phyloP scores from a whole-genome alignment of 805 yeast genomes.

The Zygoascus biomembranicola region DNA sequence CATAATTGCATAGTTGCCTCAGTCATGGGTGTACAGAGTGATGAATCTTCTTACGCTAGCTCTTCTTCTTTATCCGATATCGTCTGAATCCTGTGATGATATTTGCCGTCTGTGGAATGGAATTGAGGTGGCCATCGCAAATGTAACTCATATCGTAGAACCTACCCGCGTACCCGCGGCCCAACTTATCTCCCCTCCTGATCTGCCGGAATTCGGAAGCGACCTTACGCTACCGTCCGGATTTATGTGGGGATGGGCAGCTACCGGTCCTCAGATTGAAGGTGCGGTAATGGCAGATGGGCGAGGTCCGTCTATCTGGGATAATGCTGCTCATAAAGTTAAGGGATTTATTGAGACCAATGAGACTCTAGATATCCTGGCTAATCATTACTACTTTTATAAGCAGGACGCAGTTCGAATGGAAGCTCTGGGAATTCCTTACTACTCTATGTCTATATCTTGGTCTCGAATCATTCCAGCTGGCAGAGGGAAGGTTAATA shows the following conservation, averaged over 20 bases:
- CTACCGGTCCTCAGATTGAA: constrained; percentile 32
- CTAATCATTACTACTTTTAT: constrained; percentile 29
- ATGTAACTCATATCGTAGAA: constrained; percentile 3
- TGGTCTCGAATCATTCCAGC: constrained; percentile 32
- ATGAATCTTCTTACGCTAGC: too few relatives aligned
- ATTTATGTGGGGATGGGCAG: constrained; percentile 27
- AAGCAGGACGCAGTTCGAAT: constrained; percentile 29
- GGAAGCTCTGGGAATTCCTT: constrained; percentile 28
- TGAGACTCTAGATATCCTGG: constrained; percentile 23
- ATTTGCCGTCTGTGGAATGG: constrained; percentile 13
- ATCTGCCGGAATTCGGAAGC: constrained; percentile 5
- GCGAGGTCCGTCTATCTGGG: constrained; percentile 28
- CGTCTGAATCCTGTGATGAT: not conserved
- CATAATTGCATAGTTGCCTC: too few relatives aligned
- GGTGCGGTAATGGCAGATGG: constrained; percentile 32
- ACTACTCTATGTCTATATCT: constrained; percentile 30
- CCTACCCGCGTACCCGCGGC: constrained; percentile 8
- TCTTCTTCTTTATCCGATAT: too few relatives aligned
- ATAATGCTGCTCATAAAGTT: constrained; percentile 18
- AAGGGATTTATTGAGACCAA: constrained; percentile 12
- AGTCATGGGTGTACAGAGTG: too few relatives aligned
- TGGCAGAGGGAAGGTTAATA: constrained; percentile 18
- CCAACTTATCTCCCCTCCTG: constrained; percentile 14
- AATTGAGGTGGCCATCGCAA: constrained; percentile 6
- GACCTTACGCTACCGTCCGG: constrained; percentile 8